Base-by-base conservation (phyloP, 1,284 basidiomycete genomes). In the Singerocomus inundabilis region DNA sequence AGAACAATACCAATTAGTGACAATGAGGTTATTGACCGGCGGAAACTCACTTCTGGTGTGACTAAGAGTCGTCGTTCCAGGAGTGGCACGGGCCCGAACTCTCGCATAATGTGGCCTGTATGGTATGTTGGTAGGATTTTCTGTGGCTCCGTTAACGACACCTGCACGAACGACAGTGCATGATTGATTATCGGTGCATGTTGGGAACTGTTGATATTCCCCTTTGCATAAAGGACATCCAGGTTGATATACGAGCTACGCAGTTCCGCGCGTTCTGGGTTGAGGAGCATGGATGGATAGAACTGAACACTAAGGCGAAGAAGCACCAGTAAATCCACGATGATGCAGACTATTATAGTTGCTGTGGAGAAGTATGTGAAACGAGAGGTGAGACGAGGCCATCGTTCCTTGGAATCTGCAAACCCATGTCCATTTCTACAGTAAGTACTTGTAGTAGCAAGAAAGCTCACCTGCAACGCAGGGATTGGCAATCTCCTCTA, bases 171-270 rank as follows among this genome's bases (percentile, higher is more conserved):
- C 6, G 48, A 40, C 12, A 29, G 3, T 15, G 44, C 44, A 3
- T 49, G 48, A 6, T 49, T 49, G 28, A 49, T 28, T 15, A 49
- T 49, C 1, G 48, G 44, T 4, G 25, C 37, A 26, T 40, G 48
- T 6, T 15, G 44, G 18, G 48, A 47, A n/a, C 37, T 47, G 28
- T n/a, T 49, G 18, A 49, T 3, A 24, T 15, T 34, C 28, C 44
- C 48, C 25, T 49, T 49, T 1, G 48, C 47, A 35, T 49, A 49
- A 15, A 47, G 37, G 26, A 47, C 32, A 6, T 49, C 48, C 10
- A 49, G 31, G 25, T 31, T 49, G 36, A 37, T 49, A 26, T 46
- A 49, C 13, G 48, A 46, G 15, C 41, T 49, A 26, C 41, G 48
- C 18, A 46, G 36, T 21, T 45, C 36, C 8, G 7, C 12, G 10